Base-by-base conservation (phyloP, 257 asterid genomes). In the Scutellaria minor region DNA sequence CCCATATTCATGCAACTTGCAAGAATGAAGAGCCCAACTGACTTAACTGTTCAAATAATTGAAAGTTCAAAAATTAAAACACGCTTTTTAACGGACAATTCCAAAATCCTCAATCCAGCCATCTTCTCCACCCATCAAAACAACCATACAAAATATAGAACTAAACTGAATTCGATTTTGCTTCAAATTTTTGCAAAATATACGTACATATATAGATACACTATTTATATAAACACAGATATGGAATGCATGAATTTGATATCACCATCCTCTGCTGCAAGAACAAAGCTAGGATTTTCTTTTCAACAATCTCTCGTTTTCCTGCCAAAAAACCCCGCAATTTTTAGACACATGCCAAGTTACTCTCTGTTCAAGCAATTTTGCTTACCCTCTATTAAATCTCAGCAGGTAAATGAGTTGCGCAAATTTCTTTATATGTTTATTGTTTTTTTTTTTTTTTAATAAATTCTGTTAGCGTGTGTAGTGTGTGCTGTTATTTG, bases 321-420 rank as follows among this genome's bases (percentile, higher is more conserved):
- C 60, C 22, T 61, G 11, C 70, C 84, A 64, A 75, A 40, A 60
- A 77, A 70, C 42, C 74, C 80, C 13, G 55, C 84, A 7, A 40
- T 77, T 75, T 83, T 79, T 13, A 71, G 72, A 62, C 77, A 79
- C 14, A 74, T 44, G 68, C 78, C 79, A 47, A 70, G 64, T 41
- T 75, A 68, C 15, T 50, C 78, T 27, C 71, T 64, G 5, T 41
- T 44, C 48, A 70, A 72, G 70, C 65, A 66, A 51, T 46, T 54
- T 3, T 61, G 67, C 9, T 27, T 76, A 18, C 72, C 71, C 51
- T 47, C 85, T 64, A 78, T 78, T 66, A 80, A 78, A 72, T 89
- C 90, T 78, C 95, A 89, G 71, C 85, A 86, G 97, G 97, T 87
- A 67, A 72, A 5, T 31, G 4, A 20, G 61, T 70, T 48, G 40